Evolutionary conservation across 805 yeast species (phyloP), one percentile per base, ranked within the genome.

Genomic region (Scheffersomyces stipitis): DNA sequence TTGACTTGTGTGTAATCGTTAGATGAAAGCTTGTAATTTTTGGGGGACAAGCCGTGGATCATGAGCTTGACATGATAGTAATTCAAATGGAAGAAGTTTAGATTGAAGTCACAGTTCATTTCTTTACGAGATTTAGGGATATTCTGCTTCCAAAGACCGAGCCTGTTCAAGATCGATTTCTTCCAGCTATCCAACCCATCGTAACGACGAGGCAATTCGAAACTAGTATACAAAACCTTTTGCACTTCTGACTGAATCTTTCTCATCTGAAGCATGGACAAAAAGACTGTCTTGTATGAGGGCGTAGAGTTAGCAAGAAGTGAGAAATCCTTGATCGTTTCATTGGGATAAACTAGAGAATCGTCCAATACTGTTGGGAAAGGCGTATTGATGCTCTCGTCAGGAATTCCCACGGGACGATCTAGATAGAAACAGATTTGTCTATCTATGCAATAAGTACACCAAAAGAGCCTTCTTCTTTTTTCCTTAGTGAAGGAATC

Each of bases 331-430:
- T 57, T 46, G 8, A 35, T 28, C 1, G 58, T 49, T 40, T 56
- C 67, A 17, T 45, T 42, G 24, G 62, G 66, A 27, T 48, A 61
- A 9, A 86, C 80, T 26, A 71, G 55, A 1, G 87, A 73, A 54
- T 89, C 96, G 60, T 89, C 96, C 31, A 83, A 60, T 28, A 72
- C 73, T 13, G 84, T 75, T 0, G 96, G 95, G 54, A 81, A 85
- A 28, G 76, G 76, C 2, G 86, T 82, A 34, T 78, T 73, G 30
- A 88, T 77, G 34, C 80, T 73, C 45, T 83, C 89, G 48, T 89
- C 96, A 0, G 95, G 93, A 1, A 89, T 83, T 1, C 95, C 93
- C 46, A 84, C 82, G 0, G 96, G 96, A 26, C 96, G 71, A 1
- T 95, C 95, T 34, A 89, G 66, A 54, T 88, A 88, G 30, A 89